Percentiles rank a stretch among this genome's conserved stretches.
phyloP scores from a whole-genome alignment of 2,329 filamentous ascomycete species.

The Sordariomycetes sp. region DNA sequence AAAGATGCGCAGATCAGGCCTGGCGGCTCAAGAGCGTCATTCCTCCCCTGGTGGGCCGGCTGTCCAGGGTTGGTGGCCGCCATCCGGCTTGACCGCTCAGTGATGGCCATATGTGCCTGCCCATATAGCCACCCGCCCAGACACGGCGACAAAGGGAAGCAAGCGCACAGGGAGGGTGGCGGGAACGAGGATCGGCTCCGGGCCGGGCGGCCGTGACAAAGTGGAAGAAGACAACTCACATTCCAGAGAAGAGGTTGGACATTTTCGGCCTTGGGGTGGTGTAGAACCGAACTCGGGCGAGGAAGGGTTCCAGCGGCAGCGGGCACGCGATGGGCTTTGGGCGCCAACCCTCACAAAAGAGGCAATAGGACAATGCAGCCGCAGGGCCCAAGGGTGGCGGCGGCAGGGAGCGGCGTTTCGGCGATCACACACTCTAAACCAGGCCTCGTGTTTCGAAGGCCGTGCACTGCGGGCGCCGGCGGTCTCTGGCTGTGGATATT shows the following conservation, averaged over 20 bases:
- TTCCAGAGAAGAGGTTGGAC: conserved; percentile 52
- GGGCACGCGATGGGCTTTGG: conserved; percentile 1
- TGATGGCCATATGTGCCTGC: not conserved
- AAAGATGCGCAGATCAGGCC: not conserved
- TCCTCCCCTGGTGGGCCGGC: not conserved
- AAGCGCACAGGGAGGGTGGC: not conserved
- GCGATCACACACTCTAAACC: conserved; percentile 4
- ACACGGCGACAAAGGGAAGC: not conserved
- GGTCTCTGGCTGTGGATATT: not conserved
- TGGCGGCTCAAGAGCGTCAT: not conserved
- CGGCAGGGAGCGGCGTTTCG: conserved; percentile 1
- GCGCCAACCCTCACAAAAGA: conserved; percentile 5
- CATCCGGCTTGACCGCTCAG: not conserved
- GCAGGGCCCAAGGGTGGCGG: not conserved
- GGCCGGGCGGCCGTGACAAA: not conserved
- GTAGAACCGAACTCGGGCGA: not conserved
- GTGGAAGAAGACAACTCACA: conserved; percentile 33
- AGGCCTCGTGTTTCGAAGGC: conserved; percentile 1
- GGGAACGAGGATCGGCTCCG: not conserved
- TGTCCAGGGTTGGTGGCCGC: not conserved
- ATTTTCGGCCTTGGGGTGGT: conserved; percentile 24
- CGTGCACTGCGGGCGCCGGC: not conserved
- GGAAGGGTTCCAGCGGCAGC: conserved; percentile 1
- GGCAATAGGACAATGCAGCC: conserved; percentile 1
- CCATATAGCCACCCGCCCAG: not conserved